These are phyloP conservation scores for Suillus weaverae DNA, from an alignment of 768 basidiomycete genomes.

Conservation along the genomic window DNA sequence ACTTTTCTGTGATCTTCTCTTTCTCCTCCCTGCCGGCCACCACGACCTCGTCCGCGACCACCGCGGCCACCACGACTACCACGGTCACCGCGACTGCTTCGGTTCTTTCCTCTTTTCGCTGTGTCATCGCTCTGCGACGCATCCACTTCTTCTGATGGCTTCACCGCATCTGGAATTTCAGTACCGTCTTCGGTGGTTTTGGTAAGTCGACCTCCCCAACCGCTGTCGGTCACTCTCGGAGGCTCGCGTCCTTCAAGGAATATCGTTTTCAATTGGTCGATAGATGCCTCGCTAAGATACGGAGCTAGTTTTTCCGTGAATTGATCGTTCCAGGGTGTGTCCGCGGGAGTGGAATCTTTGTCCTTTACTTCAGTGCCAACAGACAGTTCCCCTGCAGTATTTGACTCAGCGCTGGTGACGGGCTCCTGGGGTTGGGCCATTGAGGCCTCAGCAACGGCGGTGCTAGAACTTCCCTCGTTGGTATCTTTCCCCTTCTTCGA, in stretches of 20 bases:
- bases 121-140: slow-evolving; percentile 27
- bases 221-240: slow-evolving; percentile 69
- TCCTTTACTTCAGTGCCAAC: slow-evolving; percentile 13
- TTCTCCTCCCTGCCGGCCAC: slow-evolving; percentile 42
- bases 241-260: slow-evolving; percentile 81
- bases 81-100: slow-evolving; percentile 32
- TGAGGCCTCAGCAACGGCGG: slow-evolving; percentile 10
- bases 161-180: slow-evolving; percentile 12
- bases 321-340: slow-evolving; percentile 65
- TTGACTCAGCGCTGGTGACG: slow-evolving; percentile 4
- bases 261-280: slow-evolving; percentile 67
- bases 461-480: slow-evolving; percentile 16
- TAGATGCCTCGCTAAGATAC: slow-evolving; percentile 62
- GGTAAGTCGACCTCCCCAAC: slow-evolving; percentile 61
- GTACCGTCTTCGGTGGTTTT: slow-evolving; percentile 32
- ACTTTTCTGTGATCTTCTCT: slow-evolving; percentile 74
- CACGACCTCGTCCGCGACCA: slow-evolving; percentile 46
- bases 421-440: background rate
- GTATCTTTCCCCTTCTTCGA: slow-evolving; percentile 39
- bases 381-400: background rate
- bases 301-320: slow-evolving; percentile 56
- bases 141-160: slow-evolving; percentile 5
- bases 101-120: slow-evolving; percentile 39
- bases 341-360: slow-evolving; percentile 18
- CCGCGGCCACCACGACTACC: slow-evolving; percentile 43